Evolutionary conservation across 2,329 filamentous ascomycete species (phyloP), one percentile per base, ranked within the genome.

Genomic region (Beauveria sp.): DNA sequence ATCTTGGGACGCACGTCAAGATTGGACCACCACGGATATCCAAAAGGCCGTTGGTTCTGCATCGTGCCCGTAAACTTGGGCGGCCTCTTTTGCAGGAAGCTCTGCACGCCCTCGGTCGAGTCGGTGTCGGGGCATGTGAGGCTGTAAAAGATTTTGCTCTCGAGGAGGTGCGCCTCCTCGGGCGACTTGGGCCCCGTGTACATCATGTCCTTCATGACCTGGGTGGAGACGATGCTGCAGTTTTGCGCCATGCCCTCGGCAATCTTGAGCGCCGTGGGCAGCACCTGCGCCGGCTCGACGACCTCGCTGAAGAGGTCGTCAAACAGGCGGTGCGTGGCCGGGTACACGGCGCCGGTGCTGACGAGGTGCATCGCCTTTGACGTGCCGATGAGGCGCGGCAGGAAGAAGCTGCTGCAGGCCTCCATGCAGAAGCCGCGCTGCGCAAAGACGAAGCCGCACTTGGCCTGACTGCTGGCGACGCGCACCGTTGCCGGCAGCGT

Each of bases 361-460:
- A 84, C 77, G 34, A 90, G 78, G 68, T 87, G 83, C 70, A 87
- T 74, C 0, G 88, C 87, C 65, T 82, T 80, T 16, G 81, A 81
- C 60, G 81, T 77, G 62, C 89, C 89, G 63, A 91, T 80, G 28
- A 91, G 77, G 0, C 86, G 81, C 2, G 89, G 88, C 42, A 92
- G 78, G 76, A 90, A 92, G 72, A 82, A 92, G 9, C 84, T 86
- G 56, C 81, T 85, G 69, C 83, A 87, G 0, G 86, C 88, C 73
- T 93, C 89, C 82, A 89, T 87, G 63, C 85, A 79, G 67, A 92
- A 79, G 1, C 88, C 89, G 49, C 88, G 80, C 28, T 87, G 81
- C 26, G 82, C 79, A 71, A 92, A 93, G 20, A 91, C 87, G 70
- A 91, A 90, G 58, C 88, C 89, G 64, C 91, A 82, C 69, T 88